Conservation (phyloP, 768 basidiomycete species). For the Pisolithus tinctorius region DNA sequence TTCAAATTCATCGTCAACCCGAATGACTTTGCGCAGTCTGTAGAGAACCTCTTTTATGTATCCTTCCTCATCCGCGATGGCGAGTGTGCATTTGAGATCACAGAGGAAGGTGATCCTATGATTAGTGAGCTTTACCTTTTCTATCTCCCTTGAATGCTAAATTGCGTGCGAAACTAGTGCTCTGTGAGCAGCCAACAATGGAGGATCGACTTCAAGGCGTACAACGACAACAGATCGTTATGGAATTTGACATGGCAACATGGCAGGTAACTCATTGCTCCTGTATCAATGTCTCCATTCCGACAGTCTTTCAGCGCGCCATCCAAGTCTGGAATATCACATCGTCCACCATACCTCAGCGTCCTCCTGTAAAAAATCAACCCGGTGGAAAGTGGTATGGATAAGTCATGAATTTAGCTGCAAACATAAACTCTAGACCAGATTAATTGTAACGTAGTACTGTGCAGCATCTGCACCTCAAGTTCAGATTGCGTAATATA, state of each 20-base stretch:
- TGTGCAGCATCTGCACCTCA: too few species aligned
- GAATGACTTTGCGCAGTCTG: constrained; percentile 82
- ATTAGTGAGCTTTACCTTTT: constrained; percentile 50
- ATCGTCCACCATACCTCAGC: constrained; percentile 67
- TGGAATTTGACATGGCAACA: constrained; percentile 86
- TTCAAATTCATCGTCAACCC: constrained; percentile 91
- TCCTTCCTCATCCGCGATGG: constrained; percentile 90
- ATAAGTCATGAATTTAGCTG: constrained; percentile 17
- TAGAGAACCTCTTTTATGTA: constrained; percentile 94
- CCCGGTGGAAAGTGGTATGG: constrained; percentile 72
- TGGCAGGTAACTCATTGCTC: constrained; percentile 60
- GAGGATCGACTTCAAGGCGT: constrained; percentile 60
- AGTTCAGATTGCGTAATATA: not conserved
- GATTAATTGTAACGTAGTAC: constrained; percentile 12
- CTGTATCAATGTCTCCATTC: not conserved
- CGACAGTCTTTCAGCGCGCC: constrained; percentile 50
- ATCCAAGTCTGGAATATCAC: constrained; percentile 82
- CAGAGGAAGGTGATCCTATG: constrained; percentile 61
- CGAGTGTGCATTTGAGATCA: constrained; percentile 64
- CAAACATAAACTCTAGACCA: constrained; percentile 2
- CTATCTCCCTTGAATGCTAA: not conserved
- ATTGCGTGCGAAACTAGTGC: constrained; percentile 31
- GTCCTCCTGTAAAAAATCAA: constrained; percentile 49
- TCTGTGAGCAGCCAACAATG: constrained; percentile 57
- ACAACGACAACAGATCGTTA: constrained; percentile 76